Conservation (phyloP, 805 yeast genomes). For the Starmerella vaccinii region DNA sequence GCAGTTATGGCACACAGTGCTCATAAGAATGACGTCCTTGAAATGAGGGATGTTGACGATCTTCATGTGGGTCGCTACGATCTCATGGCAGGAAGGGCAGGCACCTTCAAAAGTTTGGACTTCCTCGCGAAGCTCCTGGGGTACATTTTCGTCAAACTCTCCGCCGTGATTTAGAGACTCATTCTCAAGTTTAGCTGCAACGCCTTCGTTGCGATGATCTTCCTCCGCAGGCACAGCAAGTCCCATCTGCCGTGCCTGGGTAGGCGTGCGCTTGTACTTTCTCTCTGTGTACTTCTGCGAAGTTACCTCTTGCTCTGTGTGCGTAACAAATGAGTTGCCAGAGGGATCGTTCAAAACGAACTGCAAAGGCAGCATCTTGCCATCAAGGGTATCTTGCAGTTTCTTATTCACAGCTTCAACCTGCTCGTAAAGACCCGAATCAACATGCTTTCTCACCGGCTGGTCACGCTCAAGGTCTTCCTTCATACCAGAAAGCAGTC, state of each 20-base stretch:
- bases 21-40: slow-evolving; percentile 94
- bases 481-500: slow-evolving; percentile 71
- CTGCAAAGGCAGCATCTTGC: slow-evolving; percentile 66
- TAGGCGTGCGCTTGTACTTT: slow-evolving; percentile 75
- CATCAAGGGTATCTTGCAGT: slow-evolving; percentile 51
- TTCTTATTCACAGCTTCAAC: slow-evolving; percentile 57
- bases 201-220: slow-evolving; percentile 39
- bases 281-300: slow-evolving; percentile 80
- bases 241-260: slow-evolving; percentile 79
- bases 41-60: slow-evolving; percentile 94
- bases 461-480: slow-evolving; percentile 75
- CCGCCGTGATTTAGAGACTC: slow-evolving; percentile 41
- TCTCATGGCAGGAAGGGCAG: slow-evolving; percentile 77
- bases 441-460: slow-evolving; percentile 59
- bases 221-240: slow-evolving; percentile 33
- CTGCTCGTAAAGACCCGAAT: slow-evolving; percentile 66
- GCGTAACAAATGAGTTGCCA: slow-evolving; percentile 93
- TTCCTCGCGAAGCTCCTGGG: slow-evolving; percentile 72
- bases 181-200: slow-evolving; percentile 22
- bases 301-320: slow-evolving; percentile 59
- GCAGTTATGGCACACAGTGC: slow-evolving; percentile 82
- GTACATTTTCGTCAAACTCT: slow-evolving; percentile 52
- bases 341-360: slow-evolving; percentile 83
- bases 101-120: slow-evolving; percentile 88
- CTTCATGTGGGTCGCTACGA: slow-evolving; percentile 92